Percentiles rank a stretch among this genome's conserved stretches.
These are phyloP conservation scores for Sungouiozyma intestinalis DNA, from an alignment of 805 yeast species.

Conservation along the genomic window DNA sequence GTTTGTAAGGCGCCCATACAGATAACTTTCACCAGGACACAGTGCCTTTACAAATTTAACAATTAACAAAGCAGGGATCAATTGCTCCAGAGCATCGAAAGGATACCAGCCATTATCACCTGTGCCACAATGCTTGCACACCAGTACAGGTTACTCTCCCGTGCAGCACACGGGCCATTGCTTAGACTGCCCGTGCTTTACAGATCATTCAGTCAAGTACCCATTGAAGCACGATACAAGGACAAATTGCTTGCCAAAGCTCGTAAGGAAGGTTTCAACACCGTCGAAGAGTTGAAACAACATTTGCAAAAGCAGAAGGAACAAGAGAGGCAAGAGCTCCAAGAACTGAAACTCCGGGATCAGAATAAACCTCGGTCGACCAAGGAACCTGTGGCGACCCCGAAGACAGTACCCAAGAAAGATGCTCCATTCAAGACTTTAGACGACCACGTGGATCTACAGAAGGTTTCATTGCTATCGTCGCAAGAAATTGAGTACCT, in stretches of 20 bases:
- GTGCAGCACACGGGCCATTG: background rate
- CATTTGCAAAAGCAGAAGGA: slow-evolving; percentile 54
- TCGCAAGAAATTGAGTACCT: slow-evolving; percentile 59
- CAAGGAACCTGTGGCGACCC: background rate
- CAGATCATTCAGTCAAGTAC: background rate
- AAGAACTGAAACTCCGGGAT: slow-evolving; percentile 48
- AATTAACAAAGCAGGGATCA: no score
- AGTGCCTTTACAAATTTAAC: no score
- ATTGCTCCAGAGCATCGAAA: no score
- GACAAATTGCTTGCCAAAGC: slow-evolving; percentile 32
- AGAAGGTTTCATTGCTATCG: slow-evolving; percentile 48
- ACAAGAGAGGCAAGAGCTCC: slow-evolving; percentile 43
- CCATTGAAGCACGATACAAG: slow-evolving; percentile 22
- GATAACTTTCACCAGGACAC: no score
- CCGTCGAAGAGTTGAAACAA: slow-evolving; percentile 49
- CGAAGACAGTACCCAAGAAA: background rate
- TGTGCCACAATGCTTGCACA: no score
- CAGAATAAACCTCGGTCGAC: background rate
- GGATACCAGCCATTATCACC: no score
- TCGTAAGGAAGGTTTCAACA: slow-evolving; percentile 22
- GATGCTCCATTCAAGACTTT: slow-evolving; percentile 56
- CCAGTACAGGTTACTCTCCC: background rate
- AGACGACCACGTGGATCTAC: slow-evolving; percentile 58
- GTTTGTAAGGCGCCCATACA: no score
- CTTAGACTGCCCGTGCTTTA: background rate